A percentile compares a stretch with the other conserved stretches of the same genome.
These are phyloP conservation scores for Spathaspora girioi DNA, from an alignment of 805 yeast genomes.

Conservation along the genomic window DNA sequence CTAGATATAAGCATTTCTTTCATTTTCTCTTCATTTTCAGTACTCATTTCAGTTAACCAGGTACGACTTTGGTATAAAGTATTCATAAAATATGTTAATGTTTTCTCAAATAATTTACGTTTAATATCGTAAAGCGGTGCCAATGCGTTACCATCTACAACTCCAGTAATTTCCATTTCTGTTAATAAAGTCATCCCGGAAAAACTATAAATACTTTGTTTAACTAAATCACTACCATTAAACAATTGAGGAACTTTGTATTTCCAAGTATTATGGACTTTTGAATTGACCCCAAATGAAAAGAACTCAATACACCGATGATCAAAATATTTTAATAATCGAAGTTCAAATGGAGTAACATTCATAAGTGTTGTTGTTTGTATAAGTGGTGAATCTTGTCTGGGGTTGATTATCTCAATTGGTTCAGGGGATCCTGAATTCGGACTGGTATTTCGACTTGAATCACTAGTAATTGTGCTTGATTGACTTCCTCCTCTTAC, in stretches of 20 bases:
- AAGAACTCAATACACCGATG: conserved; percentile 23
- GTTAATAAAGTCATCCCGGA: conserved; percentile 11
- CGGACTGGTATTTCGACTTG: neutral
- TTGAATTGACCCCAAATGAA: conserved; percentile 18
- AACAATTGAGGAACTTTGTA: conserved; percentile 22
- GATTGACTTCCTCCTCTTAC: neutral
- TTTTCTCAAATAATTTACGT: conserved; percentile 1
- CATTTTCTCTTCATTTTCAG: neutral
- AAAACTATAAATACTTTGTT: conserved; percentile 20
- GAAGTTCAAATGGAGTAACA: conserved; percentile 9
- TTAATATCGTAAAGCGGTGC: neutral
- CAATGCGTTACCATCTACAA: neutral
- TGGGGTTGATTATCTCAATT: conserved; percentile 1
- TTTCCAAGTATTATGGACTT: conserved; percentile 22
- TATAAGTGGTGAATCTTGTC: conserved; percentile 8
- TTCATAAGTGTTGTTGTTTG: conserved; percentile 16
- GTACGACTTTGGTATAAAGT: neutral
- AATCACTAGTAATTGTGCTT: neutral
- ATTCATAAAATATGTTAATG: conserved; percentile 4
- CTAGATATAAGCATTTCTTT: conserved; percentile 18
- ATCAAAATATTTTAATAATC: conserved; percentile 21
- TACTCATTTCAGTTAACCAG: neutral
- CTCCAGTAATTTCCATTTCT: conserved; percentile 1
- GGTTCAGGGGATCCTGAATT: neutral
- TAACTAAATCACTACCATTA: conserved; percentile 19